These are phyloP conservation scores for Chlamydomonas applanata DNA, from an alignment of 139 green algal genomes.

Conservation along the genomic window DNA sequence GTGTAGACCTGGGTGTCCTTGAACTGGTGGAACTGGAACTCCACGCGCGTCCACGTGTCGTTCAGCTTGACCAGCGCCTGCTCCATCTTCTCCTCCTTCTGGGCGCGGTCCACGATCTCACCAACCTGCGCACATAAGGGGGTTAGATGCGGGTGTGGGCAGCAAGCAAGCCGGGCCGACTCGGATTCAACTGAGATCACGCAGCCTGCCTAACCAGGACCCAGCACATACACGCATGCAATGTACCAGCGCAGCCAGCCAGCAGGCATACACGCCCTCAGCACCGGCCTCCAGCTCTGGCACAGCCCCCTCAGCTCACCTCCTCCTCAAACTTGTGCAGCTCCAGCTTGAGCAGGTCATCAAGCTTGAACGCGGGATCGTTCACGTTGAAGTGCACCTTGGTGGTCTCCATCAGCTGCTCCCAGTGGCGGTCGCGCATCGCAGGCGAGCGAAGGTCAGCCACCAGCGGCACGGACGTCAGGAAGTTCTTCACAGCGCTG, in stretches of 20 bases:
- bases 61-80: constrained; percentile 65
- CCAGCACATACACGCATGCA: background rate
- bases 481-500: constrained; percentile 76
- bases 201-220: background rate
- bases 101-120: constrained; percentile 86
- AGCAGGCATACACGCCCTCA: background rate
- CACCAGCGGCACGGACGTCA: constrained; percentile 74
- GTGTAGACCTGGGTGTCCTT: constrained; percentile 56
- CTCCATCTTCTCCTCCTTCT: constrained; percentile 91
- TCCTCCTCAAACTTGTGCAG: constrained; percentile 92
- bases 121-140: constrained; percentile 54
- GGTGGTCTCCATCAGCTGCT: constrained; percentile 78
- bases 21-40: constrained; percentile 75
- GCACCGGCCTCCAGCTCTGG: background rate
- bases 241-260: background rate
- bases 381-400: constrained; percentile 52
- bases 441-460: constrained; percentile 72
- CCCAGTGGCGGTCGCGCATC: constrained; percentile 78
- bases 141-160: too few relatives aligned
- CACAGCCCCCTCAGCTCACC: constrained; percentile 32
- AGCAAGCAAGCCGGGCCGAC: too few relatives aligned
- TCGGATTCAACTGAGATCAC: too few relatives aligned
- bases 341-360: constrained; percentile 80
- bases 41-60: constrained; percentile 75
- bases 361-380: constrained; percentile 73